Conservation (phyloP, 805 yeast genomes). For the Metschnikowia kofuensis region DNA sequence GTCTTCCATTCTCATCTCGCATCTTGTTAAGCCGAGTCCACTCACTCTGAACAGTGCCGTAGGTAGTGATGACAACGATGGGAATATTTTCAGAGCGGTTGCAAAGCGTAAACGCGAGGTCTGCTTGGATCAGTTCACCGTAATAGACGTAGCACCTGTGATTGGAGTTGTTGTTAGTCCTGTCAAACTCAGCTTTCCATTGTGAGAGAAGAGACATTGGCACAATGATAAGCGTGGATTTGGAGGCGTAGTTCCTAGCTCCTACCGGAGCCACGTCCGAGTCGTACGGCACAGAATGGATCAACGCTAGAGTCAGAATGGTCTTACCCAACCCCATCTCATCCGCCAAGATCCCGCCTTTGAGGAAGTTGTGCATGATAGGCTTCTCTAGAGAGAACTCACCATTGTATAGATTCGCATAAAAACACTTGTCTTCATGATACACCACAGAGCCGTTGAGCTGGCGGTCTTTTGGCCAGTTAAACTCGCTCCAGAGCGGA, state of each 20-base stretch:
- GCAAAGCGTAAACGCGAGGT: constrained; percentile 48
- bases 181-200: constrained; percentile 80
- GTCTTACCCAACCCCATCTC: constrained; percentile 98
- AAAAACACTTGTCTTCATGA: constrained; percentile 42
- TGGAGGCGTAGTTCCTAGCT: constrained; percentile 51
- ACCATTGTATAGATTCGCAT: constrained; percentile 77
- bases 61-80: constrained; percentile 74
- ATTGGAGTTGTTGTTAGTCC: constrained; percentile 47
- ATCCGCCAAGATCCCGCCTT: constrained; percentile 91
- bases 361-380: constrained; percentile 51
- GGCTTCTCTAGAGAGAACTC: constrained; percentile 72
- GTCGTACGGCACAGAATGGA: constrained; percentile 64
- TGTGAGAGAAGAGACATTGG: constrained; percentile 92
- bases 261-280: constrained; percentile 13
- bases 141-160: constrained; percentile 64
- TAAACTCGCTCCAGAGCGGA: constrained; percentile 80
- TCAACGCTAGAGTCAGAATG: constrained; percentile 71
- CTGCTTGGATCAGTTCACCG: constrained; percentile 57
- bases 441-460: constrained; percentile 2
- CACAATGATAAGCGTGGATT: constrained; percentile 74
- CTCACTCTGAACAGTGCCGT: constrained; percentile 82
- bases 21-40: constrained; percentile 46
- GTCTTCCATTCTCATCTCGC: constrained; percentile 25
- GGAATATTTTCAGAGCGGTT: constrained; percentile 47
- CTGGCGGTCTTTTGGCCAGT: constrained; percentile 61